phyloP scores from a whole-genome alignment of 1,284 basidiomycete genomes.

The Cryptococcus sp. region DNA sequence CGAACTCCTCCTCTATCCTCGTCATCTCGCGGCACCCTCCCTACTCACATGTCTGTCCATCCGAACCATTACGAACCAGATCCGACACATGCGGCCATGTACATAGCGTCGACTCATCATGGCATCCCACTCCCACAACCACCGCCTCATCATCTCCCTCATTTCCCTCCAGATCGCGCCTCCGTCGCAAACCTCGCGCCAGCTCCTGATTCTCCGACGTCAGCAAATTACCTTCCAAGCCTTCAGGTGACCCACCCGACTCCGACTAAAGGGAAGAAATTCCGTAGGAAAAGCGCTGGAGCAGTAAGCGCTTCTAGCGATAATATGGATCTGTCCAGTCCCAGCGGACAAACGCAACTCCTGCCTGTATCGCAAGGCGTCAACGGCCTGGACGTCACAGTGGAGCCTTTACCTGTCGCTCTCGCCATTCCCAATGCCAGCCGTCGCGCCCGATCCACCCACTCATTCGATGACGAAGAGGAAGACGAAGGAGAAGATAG shows the following conservation, averaged over 20 bases:
- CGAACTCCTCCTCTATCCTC: too few relatives aligned
- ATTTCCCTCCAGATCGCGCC: background rate
- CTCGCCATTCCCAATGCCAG: background rate
- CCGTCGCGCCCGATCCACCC: constrained; percentile 12
- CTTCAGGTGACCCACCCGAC: constrained; percentile 33
- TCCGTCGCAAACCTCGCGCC: constrained; percentile 3
- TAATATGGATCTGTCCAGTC: constrained; percentile 8
- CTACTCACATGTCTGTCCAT: too few relatives aligned
- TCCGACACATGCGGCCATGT: background rate
- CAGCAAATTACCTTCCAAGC: constrained; percentile 11
- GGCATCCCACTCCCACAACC: background rate
- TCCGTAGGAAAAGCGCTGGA: constrained; percentile 13
- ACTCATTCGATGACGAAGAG: background rate
- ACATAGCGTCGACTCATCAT: background rate
- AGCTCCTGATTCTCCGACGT: background rate
- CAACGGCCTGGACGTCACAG: constrained; percentile 10
- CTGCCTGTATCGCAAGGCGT: constrained; percentile 1
- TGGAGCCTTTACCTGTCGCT: constrained; percentile 4
- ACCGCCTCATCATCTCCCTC: constrained; percentile 3
- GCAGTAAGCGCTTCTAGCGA: constrained; percentile 11
- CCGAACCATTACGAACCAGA: too few relatives aligned
- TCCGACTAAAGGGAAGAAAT: constrained; percentile 31
- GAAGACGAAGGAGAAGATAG: constrained; percentile 8
- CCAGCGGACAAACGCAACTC: constrained; percentile 3
- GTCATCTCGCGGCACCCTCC: too few relatives aligned